Conservation (phyloP, 1,139 yeast species). For the Magnusiomyces ingens region DNA sequence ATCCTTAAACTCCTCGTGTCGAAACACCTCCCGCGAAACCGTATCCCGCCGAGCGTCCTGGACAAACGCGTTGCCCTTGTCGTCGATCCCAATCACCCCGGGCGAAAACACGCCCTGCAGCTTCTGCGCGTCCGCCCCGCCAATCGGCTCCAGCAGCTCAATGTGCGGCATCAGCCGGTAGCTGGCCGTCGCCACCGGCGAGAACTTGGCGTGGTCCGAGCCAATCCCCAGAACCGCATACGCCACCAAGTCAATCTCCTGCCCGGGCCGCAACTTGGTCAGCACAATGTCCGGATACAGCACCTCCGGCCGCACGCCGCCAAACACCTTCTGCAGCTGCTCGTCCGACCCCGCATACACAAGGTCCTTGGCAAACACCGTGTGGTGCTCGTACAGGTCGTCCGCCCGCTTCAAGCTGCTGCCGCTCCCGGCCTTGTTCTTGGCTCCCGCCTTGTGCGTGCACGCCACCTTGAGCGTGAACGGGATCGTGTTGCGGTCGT, state of each 20-base stretch:
- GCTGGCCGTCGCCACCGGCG: constrained; percentile 97
- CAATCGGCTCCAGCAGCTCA: constrained; percentile 63
- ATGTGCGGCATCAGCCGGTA: constrained; percentile 91
- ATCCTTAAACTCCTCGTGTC: constrained; percentile 85
- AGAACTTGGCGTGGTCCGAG: constrained; percentile 91
- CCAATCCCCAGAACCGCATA: constrained; percentile 92
- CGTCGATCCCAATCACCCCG: constrained; percentile 79
- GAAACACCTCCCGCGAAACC: constrained; percentile 89
- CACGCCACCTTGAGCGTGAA: constrained; percentile 76
- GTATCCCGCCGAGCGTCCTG: constrained; percentile 90
- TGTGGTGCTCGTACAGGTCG: constrained; percentile 72
- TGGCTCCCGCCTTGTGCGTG: constrained; percentile 55
- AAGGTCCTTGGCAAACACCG: constrained; percentile 82
- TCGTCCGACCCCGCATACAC: constrained; percentile 89
- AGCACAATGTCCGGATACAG: constrained; percentile 71
- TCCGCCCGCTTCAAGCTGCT: constrained; percentile 41
- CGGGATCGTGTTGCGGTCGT: constrained; percentile 85
- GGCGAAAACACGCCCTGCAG: constrained; percentile 88
- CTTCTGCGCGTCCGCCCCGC: constrained; percentile 67
- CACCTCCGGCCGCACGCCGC: constrained; percentile 36
- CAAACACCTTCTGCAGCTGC: constrained; percentile 72
- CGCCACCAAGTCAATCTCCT: constrained; percentile 83
- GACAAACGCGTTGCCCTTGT: constrained; percentile 54
- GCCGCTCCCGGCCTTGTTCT: too few relatives aligned
- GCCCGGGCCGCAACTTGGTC: constrained; percentile 94